phyloP scores from a whole-genome alignment of 2,329 filamentous ascomycete genomes.

The Penicillium sp. region DNA sequence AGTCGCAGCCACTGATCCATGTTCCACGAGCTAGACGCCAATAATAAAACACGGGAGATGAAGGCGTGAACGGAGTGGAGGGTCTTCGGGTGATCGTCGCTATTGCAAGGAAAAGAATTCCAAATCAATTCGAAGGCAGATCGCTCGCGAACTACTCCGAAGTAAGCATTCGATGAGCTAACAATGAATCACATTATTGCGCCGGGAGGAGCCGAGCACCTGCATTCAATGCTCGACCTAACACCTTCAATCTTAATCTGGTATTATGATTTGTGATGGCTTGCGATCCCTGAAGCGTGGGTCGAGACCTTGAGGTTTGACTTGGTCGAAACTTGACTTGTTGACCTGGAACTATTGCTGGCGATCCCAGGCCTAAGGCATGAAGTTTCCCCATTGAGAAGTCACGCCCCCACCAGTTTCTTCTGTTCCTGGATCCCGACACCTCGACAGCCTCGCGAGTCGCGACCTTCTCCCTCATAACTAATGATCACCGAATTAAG shows the following conservation, averaged over 20 bases:
- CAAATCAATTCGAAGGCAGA: conserved; percentile 5
- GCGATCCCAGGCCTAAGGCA: conserved; percentile 20
- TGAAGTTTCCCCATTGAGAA: conserved; percentile 11
- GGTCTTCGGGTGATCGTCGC: conserved; percentile 10
- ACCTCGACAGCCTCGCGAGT: neutral
- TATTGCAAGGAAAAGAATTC: conserved; percentile 3
- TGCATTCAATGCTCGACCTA: neutral
- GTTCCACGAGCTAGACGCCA: conserved; percentile 10
- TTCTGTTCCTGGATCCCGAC: neutral
- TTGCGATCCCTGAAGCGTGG: neutral
- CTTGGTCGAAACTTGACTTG: neutral
- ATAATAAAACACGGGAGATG: conserved; percentile 2
- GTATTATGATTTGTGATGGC: neutral
- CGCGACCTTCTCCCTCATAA: neutral
- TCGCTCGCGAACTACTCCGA: neutral
- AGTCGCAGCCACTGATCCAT: conserved; percentile 7
- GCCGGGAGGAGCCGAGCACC: conserved; percentile 8
- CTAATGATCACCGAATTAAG: conserved; percentile 4
- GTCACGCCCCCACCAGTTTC: conserved; percentile 3
- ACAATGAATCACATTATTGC: neutral
- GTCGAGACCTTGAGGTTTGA: neutral
- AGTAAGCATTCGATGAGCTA: neutral
- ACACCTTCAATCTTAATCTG: neutral
- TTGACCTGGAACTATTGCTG: conserved; percentile 15
- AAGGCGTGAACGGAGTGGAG: neutral